Percentiles rank a stretch among this genome's conserved stretches.
phyloP scores from a whole-genome alignment of 345 rosid species.

The Aurinia saxatilis region DNA sequence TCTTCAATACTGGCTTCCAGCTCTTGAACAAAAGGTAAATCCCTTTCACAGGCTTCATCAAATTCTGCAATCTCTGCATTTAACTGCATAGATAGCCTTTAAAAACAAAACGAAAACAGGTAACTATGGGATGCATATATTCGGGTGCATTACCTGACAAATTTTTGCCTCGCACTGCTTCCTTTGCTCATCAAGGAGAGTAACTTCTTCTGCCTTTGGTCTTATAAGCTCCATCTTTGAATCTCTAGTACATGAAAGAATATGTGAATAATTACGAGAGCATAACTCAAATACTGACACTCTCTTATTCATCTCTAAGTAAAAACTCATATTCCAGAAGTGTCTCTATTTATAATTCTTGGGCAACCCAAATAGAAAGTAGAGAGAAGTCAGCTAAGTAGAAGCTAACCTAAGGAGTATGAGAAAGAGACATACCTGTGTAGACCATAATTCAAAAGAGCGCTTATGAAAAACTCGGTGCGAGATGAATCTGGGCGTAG shows the following conservation, averaged over 20 bases:
- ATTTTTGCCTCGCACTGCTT: constrained; percentile 58
- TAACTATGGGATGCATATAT: neutral
- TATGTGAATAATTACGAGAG: neutral
- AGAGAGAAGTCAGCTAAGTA: neutral
- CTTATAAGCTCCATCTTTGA: constrained; percentile 58
- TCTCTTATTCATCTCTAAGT: too few relatives aligned
- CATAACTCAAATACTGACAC: neutral
- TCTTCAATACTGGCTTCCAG: constrained; percentile 54
- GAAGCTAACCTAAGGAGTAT: neutral
- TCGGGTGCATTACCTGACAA: constrained; percentile 45
- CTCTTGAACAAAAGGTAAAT: constrained; percentile 68
- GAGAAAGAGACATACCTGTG: constrained; percentile 44
- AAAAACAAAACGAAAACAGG: constrained; percentile 7
- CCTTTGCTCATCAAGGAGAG: constrained; percentile 59
- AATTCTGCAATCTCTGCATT: constrained; percentile 62
- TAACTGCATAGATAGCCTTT: constrained; percentile 40
- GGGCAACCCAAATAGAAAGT: neutral
- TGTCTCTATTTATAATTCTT: neutral
- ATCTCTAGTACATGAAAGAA: constrained; percentile 35
- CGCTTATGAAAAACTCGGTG: constrained; percentile 65
- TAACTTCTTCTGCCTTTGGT: constrained; percentile 49
- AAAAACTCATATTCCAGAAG: neutral
- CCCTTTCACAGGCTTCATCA: constrained; percentile 59
- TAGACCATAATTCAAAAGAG: constrained; percentile 72
- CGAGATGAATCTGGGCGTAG: constrained; percentile 51